These are phyloP conservation scores for Waitea zeae DNA, from an alignment of 1,284 basidiomycete species.

Conservation along the genomic window DNA sequence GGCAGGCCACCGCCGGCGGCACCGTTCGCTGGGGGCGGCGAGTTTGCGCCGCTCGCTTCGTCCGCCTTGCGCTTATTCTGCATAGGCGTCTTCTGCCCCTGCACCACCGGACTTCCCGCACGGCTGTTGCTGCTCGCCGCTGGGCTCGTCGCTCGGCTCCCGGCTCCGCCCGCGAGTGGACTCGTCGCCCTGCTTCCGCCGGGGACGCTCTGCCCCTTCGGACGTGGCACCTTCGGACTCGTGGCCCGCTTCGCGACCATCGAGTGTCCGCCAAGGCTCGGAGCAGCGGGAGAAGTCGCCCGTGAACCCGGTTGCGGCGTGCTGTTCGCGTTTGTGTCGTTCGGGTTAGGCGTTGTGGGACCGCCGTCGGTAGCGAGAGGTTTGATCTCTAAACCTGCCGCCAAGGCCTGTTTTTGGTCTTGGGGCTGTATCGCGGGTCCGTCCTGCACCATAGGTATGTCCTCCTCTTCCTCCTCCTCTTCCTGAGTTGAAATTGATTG, in stretches of 20 bases:
- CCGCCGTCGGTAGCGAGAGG: constrained; percentile 7
- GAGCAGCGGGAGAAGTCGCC: constrained; percentile 36
- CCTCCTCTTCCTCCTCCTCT: constrained; percentile 44
- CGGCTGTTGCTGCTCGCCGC: constrained; percentile 19
- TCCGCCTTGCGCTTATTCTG: constrained; percentile 57
- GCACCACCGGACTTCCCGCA: constrained; percentile 34
- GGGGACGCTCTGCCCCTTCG: not conserved
- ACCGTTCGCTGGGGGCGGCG: constrained; percentile 9
- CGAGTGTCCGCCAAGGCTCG: constrained; percentile 46
- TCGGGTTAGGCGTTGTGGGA: constrained; percentile 2
- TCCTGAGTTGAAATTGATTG: not conserved
- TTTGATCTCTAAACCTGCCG: constrained; percentile 17
- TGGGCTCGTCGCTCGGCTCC: not conserved
- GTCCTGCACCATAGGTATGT: constrained; percentile 21
- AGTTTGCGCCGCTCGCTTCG: constrained; percentile 17
- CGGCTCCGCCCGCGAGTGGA: not conserved
- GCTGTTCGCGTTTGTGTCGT: constrained; percentile 9
- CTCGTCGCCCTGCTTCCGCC: not conserved
- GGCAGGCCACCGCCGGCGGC: constrained; percentile 15
- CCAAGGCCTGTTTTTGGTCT: constrained; percentile 13
- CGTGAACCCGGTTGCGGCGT: constrained; percentile 19
- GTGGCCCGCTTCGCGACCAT: constrained; percentile 50
- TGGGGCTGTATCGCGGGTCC: constrained; percentile 43
- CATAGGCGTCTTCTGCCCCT: constrained; percentile 11
- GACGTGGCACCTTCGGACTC: constrained; percentile 1